Base-by-base conservation (phyloP, 306 rosid species). In the Pyrus pyrifolia region DNA sequence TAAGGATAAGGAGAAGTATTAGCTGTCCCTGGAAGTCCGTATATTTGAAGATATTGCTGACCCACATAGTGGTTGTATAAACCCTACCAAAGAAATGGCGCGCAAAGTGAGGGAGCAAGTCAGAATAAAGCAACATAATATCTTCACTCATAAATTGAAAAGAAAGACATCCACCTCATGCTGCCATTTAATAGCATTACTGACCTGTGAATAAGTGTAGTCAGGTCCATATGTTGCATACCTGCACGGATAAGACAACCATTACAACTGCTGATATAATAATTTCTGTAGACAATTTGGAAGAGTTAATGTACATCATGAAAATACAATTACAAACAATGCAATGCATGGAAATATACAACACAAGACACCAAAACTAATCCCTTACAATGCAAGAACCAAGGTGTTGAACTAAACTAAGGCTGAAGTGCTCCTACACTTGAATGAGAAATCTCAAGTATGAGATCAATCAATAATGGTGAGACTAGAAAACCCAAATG, bases 161-260 rank as follows among this genome's bases (percentile, higher is more conserved):
- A 14, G 30, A 61, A 61, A 13, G 30, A 61, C 66, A 61, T 27
- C 17, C 35, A 27, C 27, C n/a, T 13, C 62, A 35, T 10, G 31
- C 30, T 58, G 72, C 63, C 29, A 76, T 8, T 64, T 53, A 45
- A 51, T 49, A 22, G 29, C 25, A 61, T 9, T 57, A 52, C 53
- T 60, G 72, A 94, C 98, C 97, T 94, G 98, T 57, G 87, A 88
- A 76, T 89, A 91, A 78, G 78, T 49, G 76, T 85, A 91, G 55
- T 94, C 98, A n/a, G 93, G 95, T 77, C 97, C 98, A 80, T 91
- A 90, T 46, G 96, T 31, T 68, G 94, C 82, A 89, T 91, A 94
- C 87, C 98, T 94, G 89, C 89, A 86, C 63, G 71, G 70, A 81
- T 46, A 83, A 85, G 82, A 85, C 71, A 81, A 80, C 76, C 85